Conservation (phyloP, 140 eudicot species). For the Ambrosia hybrid region DNA sequence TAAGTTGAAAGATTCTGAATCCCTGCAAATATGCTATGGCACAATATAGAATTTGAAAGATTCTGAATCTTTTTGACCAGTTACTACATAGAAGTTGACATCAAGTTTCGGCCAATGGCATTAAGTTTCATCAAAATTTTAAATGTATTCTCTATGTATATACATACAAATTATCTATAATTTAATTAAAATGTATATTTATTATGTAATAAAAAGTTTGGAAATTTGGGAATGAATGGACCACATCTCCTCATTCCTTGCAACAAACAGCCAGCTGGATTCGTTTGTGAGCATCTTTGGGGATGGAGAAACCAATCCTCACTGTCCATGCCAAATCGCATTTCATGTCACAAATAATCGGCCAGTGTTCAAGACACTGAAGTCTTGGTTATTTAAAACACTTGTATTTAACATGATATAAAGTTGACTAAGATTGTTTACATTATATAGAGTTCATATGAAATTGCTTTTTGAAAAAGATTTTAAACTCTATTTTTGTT, state of each 20-base stretch:
- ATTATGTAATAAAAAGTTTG: too few species aligned
- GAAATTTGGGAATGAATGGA: background rate
- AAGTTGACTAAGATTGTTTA: background rate
- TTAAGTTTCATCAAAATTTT: too few species aligned
- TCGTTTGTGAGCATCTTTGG: background rate
- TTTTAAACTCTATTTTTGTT: background rate
- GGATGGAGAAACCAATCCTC: background rate
- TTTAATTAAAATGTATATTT: background rate
- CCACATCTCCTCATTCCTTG: background rate
- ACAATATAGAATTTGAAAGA: background rate
- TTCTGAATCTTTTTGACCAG: conserved; percentile 1
- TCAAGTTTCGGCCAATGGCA: background rate
- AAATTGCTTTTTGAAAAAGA: background rate
- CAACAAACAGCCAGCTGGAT: too few species aligned
- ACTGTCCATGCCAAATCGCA: background rate
- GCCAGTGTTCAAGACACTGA: background rate
- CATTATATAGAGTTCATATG: background rate
- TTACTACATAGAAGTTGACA: conserved; percentile 6
- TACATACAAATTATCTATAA: background rate
- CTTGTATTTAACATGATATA: background rate
- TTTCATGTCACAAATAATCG: background rate
- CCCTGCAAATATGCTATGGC: background rate
- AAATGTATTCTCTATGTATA: too few species aligned
- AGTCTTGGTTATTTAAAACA: background rate
- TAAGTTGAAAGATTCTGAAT: conserved; percentile 28